Evolutionary conservation across 352 stramenopile species (phyloP).

Genomic region (Phytophthora pini): DNA sequence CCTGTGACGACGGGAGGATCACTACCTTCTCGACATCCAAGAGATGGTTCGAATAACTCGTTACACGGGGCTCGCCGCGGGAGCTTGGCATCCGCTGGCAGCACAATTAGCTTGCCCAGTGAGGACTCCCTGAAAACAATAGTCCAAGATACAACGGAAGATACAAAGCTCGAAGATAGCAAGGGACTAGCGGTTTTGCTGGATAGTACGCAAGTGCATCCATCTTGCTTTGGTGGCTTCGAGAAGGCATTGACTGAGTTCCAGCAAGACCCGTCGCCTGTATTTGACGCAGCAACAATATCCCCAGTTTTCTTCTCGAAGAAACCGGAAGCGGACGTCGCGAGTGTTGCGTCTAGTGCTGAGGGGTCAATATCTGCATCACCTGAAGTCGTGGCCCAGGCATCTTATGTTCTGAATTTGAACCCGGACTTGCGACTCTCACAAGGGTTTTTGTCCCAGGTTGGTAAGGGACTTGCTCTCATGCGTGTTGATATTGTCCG

Average conservation of each 20-base stretch:
- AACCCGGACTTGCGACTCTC: conserved; percentile 85
- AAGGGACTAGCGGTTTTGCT: conserved; percentile 1
- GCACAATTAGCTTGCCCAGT: conserved; percentile 21
- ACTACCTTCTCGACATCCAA: conserved; percentile 20
- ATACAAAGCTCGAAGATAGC: not conserved
- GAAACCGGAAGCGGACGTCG: not conserved
- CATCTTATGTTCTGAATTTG: conserved; percentile 82
- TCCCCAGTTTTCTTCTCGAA: conserved; percentile 42
- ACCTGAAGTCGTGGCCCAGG: conserved; percentile 47
- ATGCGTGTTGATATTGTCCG: conserved; percentile 66
- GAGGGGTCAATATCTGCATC: not conserved
- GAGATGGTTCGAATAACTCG: conserved; percentile 20
- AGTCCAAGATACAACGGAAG: conserved; percentile 8
- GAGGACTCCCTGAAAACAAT: conserved; percentile 29
- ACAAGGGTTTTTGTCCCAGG: conserved; percentile 71
- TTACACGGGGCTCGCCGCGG: conserved; percentile 21
- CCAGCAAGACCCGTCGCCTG: conserved; percentile 4
- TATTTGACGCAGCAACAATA: conserved; percentile 32
- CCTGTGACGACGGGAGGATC: conserved; percentile 42
- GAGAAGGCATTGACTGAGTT: conserved; percentile 18
- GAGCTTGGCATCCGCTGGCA: conserved; percentile 36
- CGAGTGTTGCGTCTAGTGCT: conserved; percentile 6
- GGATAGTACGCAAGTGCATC: conserved; percentile 32
- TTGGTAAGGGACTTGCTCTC: conserved; percentile 81
- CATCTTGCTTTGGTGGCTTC: conserved; percentile 41